Evolutionary conservation across 2,329 filamentous ascomycete species (phyloP).

Genomic region (Phaeosphaeria sp.): DNA sequence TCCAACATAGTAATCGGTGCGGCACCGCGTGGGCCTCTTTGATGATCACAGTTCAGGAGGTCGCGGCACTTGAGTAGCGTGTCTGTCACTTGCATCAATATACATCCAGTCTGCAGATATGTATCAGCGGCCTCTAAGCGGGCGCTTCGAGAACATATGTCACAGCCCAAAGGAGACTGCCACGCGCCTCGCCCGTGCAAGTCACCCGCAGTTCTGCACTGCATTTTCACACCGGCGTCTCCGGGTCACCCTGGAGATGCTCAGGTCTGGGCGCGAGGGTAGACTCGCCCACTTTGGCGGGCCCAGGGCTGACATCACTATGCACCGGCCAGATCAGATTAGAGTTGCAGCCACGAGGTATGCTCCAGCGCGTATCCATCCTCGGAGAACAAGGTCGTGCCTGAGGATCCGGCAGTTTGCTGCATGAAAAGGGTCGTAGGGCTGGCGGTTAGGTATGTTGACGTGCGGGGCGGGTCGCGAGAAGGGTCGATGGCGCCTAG

Average conservation of each 20-base stretch:
- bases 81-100: background rate
- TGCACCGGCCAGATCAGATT: slow-evolving; percentile 24
- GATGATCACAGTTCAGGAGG: background rate
- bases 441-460: slow-evolving; percentile 37
- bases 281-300: background rate
- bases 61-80: background rate
- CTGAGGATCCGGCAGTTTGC: slow-evolving; percentile 27
- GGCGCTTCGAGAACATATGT: slow-evolving; percentile 14
- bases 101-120: background rate
- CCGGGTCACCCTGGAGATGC: slow-evolving; percentile 15
- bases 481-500: slow-evolving; percentile 39
- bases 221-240: slow-evolving; percentile 10
- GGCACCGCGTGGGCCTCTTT: background rate
- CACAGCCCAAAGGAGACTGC: slow-evolving; percentile 1
- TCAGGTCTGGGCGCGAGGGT: slow-evolving; percentile 17
- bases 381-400: slow-evolving; percentile 17
- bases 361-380: slow-evolving; percentile 25
- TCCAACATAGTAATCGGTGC: slow-evolving; percentile 2
- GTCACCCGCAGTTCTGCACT: slow-evolving; percentile 11
- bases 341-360: slow-evolving; percentile 34
- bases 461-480: slow-evolving; percentile 23
- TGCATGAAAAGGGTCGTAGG: slow-evolving; percentile 20
- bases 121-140: background rate
- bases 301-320: slow-evolving; percentile 5
- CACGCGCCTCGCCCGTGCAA: slow-evolving; percentile 9